Base-by-base conservation (phyloP, 2,329 filamentous ascomycete species). In the Aspergillus ustus region DNA sequence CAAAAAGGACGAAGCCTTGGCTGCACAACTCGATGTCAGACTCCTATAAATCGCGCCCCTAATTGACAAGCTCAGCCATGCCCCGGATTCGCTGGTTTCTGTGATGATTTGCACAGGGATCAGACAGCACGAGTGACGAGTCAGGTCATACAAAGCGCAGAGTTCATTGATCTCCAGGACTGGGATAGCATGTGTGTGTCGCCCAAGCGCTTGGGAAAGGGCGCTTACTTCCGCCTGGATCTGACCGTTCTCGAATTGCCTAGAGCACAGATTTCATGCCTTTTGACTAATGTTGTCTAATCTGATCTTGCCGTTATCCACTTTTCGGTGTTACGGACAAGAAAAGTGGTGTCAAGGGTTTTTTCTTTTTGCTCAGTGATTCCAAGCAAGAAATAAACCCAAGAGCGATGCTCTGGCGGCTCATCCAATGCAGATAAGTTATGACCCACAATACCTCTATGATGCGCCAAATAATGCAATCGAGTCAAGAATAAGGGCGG, bases 61-160 rank as follows among this genome's bases (percentile, higher is more conserved):
- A 44, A 5, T n/a, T 29, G 31, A 43, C 31, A 50, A 57, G 54
- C 54, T 48, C 20, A 29, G 22, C 54, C 46, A 50, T 57, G 45
- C n/a, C 43, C 45, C 29, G 19, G 45, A 20, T 55, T 45, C 40
- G 28, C 13, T 34, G 37, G 19, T 45, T 20, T 25, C 40, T 28
- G 52, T 57, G 52, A 25, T 52, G 61, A 63, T 63, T 60, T 63
- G 52, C 61, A 57, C 61, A 63, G 52, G 61, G 61, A 60, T 61
- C 48, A 48, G 7, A 34, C n/a, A 25, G 25, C 25, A 19, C 22
- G n/a, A 20, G 44, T 46, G 22, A 56, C 9, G n/a, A 49, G 43
- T 45, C 43, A 43, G 43, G 52, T 22, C 52, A 46, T 43, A 45
- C 52, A 34, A 44, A 34, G 43, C 52, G 51, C n/a, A 50, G 28